phyloP scores from a whole-genome alignment of 257 asterid genomes.

The Euphrasia confusa region DNA sequence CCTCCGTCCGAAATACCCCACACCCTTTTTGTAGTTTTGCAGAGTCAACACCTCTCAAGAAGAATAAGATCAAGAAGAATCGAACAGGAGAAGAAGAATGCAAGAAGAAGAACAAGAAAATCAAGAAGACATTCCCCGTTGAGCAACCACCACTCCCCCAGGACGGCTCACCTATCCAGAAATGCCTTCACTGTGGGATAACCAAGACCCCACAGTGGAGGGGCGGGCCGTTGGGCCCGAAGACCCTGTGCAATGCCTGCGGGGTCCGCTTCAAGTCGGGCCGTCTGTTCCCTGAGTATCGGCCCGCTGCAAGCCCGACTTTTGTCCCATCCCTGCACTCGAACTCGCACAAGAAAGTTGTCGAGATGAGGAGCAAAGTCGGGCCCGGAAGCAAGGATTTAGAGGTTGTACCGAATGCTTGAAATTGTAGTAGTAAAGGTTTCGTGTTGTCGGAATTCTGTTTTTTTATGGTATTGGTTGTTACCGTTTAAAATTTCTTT shows the following conservation, averaged over 20 bases:
- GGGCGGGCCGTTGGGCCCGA: constrained; percentile 64
- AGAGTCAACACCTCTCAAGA: constrained; percentile 37
- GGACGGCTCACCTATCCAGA: constrained; percentile 30
- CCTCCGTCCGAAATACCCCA: constrained; percentile 31
- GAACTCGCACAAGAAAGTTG: constrained; percentile 59
- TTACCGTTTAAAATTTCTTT: constrained; percentile 11
- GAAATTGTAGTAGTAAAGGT: background rate
- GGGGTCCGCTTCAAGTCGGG: constrained; percentile 63
- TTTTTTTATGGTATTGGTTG: constrained; percentile 1
- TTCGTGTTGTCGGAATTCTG: background rate
- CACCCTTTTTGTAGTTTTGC: constrained; percentile 30
- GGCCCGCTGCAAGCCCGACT: constrained; percentile 63
- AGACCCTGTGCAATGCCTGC: constrained; percentile 61
- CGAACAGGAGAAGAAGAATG: constrained; percentile 26
- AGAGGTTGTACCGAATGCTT: background rate
- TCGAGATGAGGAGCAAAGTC: constrained; percentile 44
- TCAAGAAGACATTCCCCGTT: constrained; percentile 35
- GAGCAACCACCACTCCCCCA: constrained; percentile 16
- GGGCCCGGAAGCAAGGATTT: constrained; percentile 20
- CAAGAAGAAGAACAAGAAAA: constrained; percentile 58
- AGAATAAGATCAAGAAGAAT: constrained; percentile 19
- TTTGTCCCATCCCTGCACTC: constrained; percentile 54
- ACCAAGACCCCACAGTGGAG: constrained; percentile 66
- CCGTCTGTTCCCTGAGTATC: constrained; percentile 51
- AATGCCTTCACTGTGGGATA: constrained; percentile 54